Evolutionary conservation across 192 early-diverging fungal genomes (phyloP).

Genomic region (Chytriomyces hyalinus): DNA sequence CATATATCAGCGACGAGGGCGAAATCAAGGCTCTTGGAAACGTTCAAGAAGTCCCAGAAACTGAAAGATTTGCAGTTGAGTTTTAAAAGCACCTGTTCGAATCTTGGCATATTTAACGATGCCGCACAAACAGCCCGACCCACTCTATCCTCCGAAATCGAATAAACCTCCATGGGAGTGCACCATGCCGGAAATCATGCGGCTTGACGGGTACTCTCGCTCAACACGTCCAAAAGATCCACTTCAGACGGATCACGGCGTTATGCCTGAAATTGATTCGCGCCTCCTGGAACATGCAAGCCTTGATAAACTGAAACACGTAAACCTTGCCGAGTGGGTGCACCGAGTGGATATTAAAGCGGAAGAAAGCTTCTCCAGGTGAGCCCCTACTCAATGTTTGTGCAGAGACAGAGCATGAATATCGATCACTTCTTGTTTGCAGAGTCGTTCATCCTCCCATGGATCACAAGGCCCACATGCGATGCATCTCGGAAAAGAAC

Average conservation of each 20-base stretch:
- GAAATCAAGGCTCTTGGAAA: constrained; percentile 42
- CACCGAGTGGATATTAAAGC: constrained; percentile 29
- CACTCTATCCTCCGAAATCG: constrained; percentile 5
- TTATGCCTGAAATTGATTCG: constrained; percentile 25
- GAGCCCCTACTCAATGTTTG: neutral
- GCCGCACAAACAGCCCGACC: constrained; percentile 1
- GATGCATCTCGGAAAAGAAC: neutral
- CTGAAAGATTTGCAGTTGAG: constrained; percentile 42
- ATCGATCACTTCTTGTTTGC: neutral
- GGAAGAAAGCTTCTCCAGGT: constrained; percentile 45
- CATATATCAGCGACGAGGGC: constrained; percentile 44
- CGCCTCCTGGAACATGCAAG: constrained; percentile 7
- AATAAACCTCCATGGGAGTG: constrained; percentile 24
- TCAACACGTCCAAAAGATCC: constrained; percentile 45
- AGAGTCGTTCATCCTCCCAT: constrained; percentile 39
- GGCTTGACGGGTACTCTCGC: constrained; percentile 52
- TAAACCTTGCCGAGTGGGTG: constrained; percentile 42
- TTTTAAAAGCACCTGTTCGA: neutral
- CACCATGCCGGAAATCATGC: constrained; percentile 36
- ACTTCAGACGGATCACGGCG: constrained; percentile 28
- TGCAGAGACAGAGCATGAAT: constrained; percentile 19
- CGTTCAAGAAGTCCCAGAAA: neutral
- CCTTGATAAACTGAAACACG: constrained; percentile 17
- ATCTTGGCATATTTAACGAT: neutral
- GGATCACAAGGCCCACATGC: constrained; percentile 27